Evolutionary conservation across 2,329 filamentous ascomycete species (phyloP).

Genomic region (Colletotrichum cordylinicola): DNA sequence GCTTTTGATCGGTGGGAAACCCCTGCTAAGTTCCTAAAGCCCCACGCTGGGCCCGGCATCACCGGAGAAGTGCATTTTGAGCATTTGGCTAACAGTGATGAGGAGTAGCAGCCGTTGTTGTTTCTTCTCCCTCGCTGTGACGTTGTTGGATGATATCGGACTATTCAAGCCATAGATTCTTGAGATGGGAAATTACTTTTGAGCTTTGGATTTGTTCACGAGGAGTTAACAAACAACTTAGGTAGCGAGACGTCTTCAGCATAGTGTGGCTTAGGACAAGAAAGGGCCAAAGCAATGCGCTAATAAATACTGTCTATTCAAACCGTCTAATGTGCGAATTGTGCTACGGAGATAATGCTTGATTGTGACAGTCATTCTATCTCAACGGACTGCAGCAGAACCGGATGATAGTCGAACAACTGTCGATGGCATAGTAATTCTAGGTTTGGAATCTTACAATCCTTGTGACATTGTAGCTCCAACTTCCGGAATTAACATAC

Average conservation of each 20-base stretch:
- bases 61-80: neutral
- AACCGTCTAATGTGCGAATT: neutral
- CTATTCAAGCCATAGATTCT: neutral
- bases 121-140: neutral
- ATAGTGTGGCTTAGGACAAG: neutral
- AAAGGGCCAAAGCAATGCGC: neutral
- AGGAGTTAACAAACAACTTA: neutral
- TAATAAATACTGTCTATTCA: neutral
- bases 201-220: neutral
- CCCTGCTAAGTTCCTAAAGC: neutral
- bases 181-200: neutral
- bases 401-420: neutral
- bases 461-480: neutral
- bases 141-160: neutral
- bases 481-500: neutral
- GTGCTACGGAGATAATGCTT: neutral
- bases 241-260: neutral
- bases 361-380: neutral
- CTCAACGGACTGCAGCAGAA: neutral
- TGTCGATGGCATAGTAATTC: neutral
- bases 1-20: neutral
- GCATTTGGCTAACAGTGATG: neutral
- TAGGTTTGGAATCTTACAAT: neutral
- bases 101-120: neutral
- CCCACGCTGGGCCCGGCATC: neutral